Conservation (phyloP, 371 early-diverging fungal genomes). For the Syncephalastrum monosporum region DNA sequence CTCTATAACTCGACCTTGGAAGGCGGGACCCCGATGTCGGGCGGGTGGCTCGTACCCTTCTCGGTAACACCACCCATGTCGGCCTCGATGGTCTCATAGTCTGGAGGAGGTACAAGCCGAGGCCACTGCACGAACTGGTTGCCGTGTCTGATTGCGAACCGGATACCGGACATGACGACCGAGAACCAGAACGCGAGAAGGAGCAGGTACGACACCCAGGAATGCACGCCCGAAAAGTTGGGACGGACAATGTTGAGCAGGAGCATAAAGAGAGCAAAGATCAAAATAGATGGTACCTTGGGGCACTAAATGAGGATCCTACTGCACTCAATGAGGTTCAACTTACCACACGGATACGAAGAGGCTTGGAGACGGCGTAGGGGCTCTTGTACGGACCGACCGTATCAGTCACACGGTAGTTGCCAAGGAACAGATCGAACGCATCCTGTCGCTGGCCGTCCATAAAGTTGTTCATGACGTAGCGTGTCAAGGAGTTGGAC, state of each 20-base stretch:
- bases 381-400: constrained; percentile 18
- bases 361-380: constrained; percentile 30
- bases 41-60: constrained; percentile 29
- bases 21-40: constrained; percentile 19
- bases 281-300: constrained; percentile 41
- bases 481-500: constrained; percentile 81
- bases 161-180: constrained; percentile 43
- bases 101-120: constrained; percentile 26
- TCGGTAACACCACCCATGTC: constrained; percentile 14
- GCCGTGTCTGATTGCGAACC: constrained; percentile 45
- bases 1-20: constrained; percentile 3
- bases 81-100: constrained; percentile 22
- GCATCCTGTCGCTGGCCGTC: constrained; percentile 92
- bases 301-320: background rate
- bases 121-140: constrained; percentile 51
- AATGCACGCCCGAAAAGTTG: constrained; percentile 33
- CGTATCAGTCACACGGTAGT: constrained; percentile 44
- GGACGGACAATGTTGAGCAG: constrained; percentile 38
- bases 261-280: constrained; percentile 49
- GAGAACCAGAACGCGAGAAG: constrained; percentile 50
- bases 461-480: constrained; percentile 89
- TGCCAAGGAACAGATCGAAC: constrained; percentile 79
- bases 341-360: constrained; percentile 51
- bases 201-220: constrained; percentile 30
- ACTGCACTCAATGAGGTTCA: background rate